These are phyloP conservation scores for Xylaria sp. DNA, from an alignment of 2,329 filamentous ascomycete species.

Conservation along the genomic window DNA sequence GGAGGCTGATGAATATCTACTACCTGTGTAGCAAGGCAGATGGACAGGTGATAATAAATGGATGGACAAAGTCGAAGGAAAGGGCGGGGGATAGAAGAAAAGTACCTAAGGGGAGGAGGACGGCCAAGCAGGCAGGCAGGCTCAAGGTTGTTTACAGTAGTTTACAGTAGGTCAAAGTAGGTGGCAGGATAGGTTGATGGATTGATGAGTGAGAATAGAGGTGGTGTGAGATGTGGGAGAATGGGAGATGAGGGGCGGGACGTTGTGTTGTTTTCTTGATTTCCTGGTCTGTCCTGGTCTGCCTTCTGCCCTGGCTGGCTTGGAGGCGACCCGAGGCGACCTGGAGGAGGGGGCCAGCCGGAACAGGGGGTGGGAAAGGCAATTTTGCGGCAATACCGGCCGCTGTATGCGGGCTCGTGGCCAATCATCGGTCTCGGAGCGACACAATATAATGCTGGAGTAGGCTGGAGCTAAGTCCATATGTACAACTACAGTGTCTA, in stretches of 20 bases:
- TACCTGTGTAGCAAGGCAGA: not conserved
- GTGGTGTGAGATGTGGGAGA: not conserved
- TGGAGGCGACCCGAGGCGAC: not conserved
- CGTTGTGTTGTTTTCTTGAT: constrained; percentile 3
- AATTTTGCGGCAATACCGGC: constrained; percentile 32
- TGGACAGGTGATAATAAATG: not conserved
- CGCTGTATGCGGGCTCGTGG: constrained; percentile 9
- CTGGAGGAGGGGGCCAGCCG: constrained; percentile 11
- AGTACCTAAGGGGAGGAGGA: constrained; percentile 4
- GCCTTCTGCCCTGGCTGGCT: not conserved
- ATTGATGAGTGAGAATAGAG: constrained; percentile 12
- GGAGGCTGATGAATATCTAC: not conserved
- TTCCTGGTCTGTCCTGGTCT: not conserved
- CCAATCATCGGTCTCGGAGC: constrained; percentile 12
- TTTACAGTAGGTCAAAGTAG: no score
- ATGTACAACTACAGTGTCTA: no score
- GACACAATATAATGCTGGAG: constrained; percentile 10
- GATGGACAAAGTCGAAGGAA: not conserved
- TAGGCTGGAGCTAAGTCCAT: no score
- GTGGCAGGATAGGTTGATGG: constrained; percentile 2
- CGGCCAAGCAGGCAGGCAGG: not conserved
- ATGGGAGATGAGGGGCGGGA: constrained; percentile 13
- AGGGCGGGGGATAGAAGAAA: no score
- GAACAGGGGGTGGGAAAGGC: constrained; percentile 22
- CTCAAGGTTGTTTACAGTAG: no score